Conservation (phyloP, 768 basidiomycete genomes). For the Mycena polygramma region DNA sequence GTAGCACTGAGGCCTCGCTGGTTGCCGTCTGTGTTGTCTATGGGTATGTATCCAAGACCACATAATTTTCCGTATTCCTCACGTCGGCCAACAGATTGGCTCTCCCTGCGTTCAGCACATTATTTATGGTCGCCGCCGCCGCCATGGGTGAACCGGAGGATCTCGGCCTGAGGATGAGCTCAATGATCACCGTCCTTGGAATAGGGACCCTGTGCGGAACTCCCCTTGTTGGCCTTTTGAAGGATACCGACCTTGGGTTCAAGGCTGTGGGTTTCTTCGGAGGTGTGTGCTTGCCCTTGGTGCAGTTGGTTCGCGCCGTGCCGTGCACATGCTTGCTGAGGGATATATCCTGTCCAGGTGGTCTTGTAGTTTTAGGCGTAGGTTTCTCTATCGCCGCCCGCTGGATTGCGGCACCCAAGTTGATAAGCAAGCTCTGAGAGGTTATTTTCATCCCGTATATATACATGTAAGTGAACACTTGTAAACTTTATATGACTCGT, state of each 20-base stretch:
- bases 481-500: no score
- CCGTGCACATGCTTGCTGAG: no score
- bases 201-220: conserved; percentile 7
- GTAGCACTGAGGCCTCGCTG: not conserved
- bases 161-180: conserved; percentile 4
- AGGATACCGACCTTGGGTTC: not conserved
- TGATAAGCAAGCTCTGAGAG: no score
- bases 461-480: no score
- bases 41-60: not conserved
- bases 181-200: not conserved
- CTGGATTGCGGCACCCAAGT: no score
- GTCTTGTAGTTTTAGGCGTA: no score
- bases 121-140: not conserved
- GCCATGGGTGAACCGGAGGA: not conserved
- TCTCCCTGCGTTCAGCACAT: not conserved
- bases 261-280: no score
- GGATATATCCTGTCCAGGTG: no score
- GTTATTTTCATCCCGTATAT: no score
- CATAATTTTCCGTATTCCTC: not conserved
- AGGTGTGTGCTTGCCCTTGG: no score
- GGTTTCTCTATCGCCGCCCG: no score
- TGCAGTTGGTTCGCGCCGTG: no score
- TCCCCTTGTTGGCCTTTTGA: conserved; percentile 5
- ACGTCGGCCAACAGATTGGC: not conserved
- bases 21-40: not conserved